Base-by-base conservation (phyloP, 208 protist species). In the Crithidia acanthocephali region DNA sequence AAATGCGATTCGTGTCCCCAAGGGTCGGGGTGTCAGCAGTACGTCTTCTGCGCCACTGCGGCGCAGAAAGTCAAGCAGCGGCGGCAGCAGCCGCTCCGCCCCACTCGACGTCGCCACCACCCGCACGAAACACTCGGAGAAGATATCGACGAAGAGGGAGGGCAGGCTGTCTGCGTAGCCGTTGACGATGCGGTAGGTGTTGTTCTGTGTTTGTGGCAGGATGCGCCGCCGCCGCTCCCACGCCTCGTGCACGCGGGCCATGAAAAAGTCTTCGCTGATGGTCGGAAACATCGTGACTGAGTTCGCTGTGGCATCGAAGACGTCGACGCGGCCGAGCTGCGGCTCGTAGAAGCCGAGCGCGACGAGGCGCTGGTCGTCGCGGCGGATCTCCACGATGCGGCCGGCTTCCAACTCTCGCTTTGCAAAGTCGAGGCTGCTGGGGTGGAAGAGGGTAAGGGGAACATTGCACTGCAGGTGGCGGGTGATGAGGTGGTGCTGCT, bases 291-390 rank as follows among this genome's bases (percentile, higher is more conserved):
- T 79, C 3, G 81, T 44, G 0, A 85, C 70, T 4, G 63, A 48
- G 52, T 71, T 74, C 0, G 81, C 61, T 18, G 82, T 86, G n/a
- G 86, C 57, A 55, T 97, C 81, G 56, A 97, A 95, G 42, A 95
- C 81, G 57, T 94, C 84, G 0, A 97, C 88, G 23, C 86, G 83
- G 23, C 67, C 33, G 13, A 81, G 72, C 44, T 84, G 61, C 0
- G 87, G 85, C 65, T 97, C 92, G 58, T 90, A 94, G 73, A 95
- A 95, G 13, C 89, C 92, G 9, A 95, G 80, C 11, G 79, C 92
- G 5, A 93, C 52, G n/a, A 95, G 68, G 27, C 64, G 68, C 0
- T 76, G 53, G 22, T 93, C 85, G 8, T 81, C 74, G 22, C 79
- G 76, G 13, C 92, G 83, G 0, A 97, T 30, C 62, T 97, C 89